Evolutionary conservation across 805 yeast species (phyloP), one percentile per base, ranked within the genome.

Genomic region (Scheffersomyces ergatensis): DNA sequence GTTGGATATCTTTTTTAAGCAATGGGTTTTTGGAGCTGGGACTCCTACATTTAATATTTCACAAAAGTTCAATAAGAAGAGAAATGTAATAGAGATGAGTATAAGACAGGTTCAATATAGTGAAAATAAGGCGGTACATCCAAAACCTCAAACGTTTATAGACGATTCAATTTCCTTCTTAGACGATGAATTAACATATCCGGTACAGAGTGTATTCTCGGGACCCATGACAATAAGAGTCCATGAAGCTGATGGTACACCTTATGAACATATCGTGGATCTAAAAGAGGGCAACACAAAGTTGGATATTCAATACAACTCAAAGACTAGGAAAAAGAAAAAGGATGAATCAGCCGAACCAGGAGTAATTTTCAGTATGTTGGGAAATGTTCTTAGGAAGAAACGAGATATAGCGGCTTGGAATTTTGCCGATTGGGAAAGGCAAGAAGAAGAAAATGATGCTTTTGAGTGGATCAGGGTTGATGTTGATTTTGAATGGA

Each of bases 401-500:
- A 74, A 78, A 1, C 58, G 66, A 5, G 96, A 90, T 5, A 66
- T 83, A 37, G 64, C 62, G 9, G 75, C 76, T 25, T 92, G 98
- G 98, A 71, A 73, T 13, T 68, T 89, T 9, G 71, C 77, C 1
- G 95, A 88, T 33, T 81, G 87, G 78, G 67, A 76, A 12, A 74
- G 74, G 35, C 83, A 82, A 23, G 89, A 83, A 37, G 90, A 82
- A 44, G 89, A 83, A 32, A 81, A 79, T 51, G 97, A 92, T 53
- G 97, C 97, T 0, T 93, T 89, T 62, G 99, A 93, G 54, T 93
- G 99, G 99, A 74, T 93, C 29, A 74, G 99, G 51, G 87, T 92
- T n/a, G 99, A 93, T 64, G 90, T 97, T 0, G 99, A 93, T 60
- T 86, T 84, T 54, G 99, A 93, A 60, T 93, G 99, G 99, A 84